A percentile compares a stretch with the other conserved stretches of the same genome.
Evolutionary conservation across 352 stramenopile genomes (phyloP).

Genomic region (Phytophthora uliginosa): DNA sequence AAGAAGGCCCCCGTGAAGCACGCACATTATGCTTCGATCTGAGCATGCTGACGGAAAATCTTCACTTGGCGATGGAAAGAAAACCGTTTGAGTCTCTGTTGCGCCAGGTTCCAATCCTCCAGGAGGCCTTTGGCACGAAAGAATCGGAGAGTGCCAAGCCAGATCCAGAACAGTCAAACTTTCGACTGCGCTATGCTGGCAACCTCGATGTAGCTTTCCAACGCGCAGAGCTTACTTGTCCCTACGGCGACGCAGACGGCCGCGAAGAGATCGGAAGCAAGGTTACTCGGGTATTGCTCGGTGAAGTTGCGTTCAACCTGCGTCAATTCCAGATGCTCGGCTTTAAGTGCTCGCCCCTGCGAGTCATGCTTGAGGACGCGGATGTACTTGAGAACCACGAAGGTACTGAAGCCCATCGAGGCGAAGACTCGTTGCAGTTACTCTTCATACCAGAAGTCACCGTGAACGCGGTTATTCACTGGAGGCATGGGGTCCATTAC

Average conservation of each 20-base stretch:
- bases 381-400: not conserved
- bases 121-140: conserved; percentile 53
- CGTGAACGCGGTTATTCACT: conserved; percentile 38
- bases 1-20: not conserved
- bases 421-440: conserved; percentile 33
- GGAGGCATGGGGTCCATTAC: conserved; percentile 28
- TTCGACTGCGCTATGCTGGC: conserved; percentile 55
- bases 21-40: conserved; percentile 36
- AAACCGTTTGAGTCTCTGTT: conserved; percentile 20
- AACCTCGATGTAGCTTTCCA: conserved; percentile 63
- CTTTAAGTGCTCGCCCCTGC: conserved; percentile 39
- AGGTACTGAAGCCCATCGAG: not conserved
- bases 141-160: conserved; percentile 7
- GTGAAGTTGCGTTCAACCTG: conserved; percentile 54
- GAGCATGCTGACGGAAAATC: conserved; percentile 29
- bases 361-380: conserved; percentile 37
- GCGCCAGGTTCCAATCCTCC: conserved; percentile 35
- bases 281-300: conserved; percentile 38
- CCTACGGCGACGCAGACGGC: conserved; percentile 40
- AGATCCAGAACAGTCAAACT: conserved; percentile 25
- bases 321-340: conserved; percentile 66
- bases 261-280: conserved; percentile 34
- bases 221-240: conserved; percentile 39
- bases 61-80: conserved; percentile 24
- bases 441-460: conserved; percentile 37